Evolutionary conservation across 345 rosid genomes (phyloP).

Genomic region (Populus ilicifolia): DNA sequence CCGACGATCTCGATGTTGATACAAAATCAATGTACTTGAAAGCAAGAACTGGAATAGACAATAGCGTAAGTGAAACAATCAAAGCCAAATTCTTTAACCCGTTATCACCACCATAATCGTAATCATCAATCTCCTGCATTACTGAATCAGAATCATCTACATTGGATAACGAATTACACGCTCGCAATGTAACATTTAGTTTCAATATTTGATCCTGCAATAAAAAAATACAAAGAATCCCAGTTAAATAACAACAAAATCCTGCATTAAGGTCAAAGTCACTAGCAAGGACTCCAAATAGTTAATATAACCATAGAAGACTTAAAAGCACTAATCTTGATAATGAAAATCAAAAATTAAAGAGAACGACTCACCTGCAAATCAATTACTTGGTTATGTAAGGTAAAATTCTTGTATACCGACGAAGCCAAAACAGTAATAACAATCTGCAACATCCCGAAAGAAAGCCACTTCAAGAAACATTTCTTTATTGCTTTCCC

Average conservation of each 20-base stretch:
- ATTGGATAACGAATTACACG: slow-evolving; percentile 37
- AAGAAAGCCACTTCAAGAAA: background rate
- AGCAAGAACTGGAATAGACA: slow-evolving; percentile 43
- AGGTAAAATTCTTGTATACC: slow-evolving; percentile 50
- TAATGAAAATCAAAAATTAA: background rate
- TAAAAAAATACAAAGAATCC: slow-evolving; percentile 1
- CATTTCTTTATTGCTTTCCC: background rate
- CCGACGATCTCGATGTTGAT: slow-evolving; percentile 46
- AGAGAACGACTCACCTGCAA: slow-evolving; percentile 39
- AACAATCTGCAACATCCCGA: slow-evolving; percentile 41
- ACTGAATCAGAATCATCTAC: slow-evolving; percentile 18
- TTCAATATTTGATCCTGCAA: slow-evolving; percentile 45
- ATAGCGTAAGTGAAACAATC: slow-evolving; percentile 37
- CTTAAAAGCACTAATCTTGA: background rate
- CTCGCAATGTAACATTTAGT: slow-evolving; percentile 33
- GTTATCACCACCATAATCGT: slow-evolving; percentile 11
- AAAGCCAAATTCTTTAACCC: slow-evolving; percentile 50
- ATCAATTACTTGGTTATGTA: slow-evolving; percentile 43
- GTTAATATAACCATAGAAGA: background rate
- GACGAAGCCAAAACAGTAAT: slow-evolving; percentile 44
- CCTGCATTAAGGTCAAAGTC: background rate
- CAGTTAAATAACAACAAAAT: background rate
- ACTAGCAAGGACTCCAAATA: background rate
- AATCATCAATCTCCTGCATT: slow-evolving; percentile 27
- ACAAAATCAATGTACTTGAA: slow-evolving; percentile 47